Evolutionary conservation across 1,284 basidiomycete species (phyloP).

Genomic region (Sporisorium graminicola): DNA sequence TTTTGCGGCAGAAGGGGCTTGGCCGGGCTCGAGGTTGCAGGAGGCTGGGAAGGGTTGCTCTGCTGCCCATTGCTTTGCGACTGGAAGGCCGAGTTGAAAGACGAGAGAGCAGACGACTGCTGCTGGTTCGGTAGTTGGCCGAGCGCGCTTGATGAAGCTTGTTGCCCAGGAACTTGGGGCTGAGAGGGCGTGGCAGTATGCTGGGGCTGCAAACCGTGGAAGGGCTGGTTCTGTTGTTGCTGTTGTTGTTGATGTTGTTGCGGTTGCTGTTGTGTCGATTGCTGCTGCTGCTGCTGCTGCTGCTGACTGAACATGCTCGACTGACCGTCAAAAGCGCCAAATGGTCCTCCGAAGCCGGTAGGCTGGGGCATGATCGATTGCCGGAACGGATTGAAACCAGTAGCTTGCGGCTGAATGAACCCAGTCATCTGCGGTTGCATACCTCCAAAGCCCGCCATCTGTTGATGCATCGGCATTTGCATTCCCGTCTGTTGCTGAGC

Average conservation of each 20-base stretch:
- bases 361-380: slow-evolving; percentile 63
- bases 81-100: slow-evolving; percentile 77
- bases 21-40: slow-evolving; percentile 54
- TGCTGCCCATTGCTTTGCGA: slow-evolving; percentile 27
- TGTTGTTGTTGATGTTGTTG: slow-evolving; percentile 20
- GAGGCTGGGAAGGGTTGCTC: slow-evolving; percentile 67
- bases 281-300: slow-evolving; percentile 37
- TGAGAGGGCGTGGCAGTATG: slow-evolving; percentile 50
- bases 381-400: slow-evolving; percentile 82
- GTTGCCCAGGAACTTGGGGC: slow-evolving; percentile 43
- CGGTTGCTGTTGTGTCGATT: slow-evolving; percentile 27
- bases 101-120: slow-evolving; percentile 38
- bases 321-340: slow-evolving; percentile 39
- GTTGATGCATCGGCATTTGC: slow-evolving; percentile 72
- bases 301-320: slow-evolving; percentile 30
- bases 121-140: slow-evolving; percentile 20
- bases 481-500: slow-evolving; percentile 51
- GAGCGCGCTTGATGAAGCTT: slow-evolving; percentile 7
- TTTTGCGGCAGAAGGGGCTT: slow-evolving; percentile 82
- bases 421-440: slow-evolving; percentile 69
- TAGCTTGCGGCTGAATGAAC: slow-evolving; percentile 78
- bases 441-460: slow-evolving; percentile 74
- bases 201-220: slow-evolving; percentile 38
- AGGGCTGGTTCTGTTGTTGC: slow-evolving; percentile 24
- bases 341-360: slow-evolving; percentile 45